These are phyloP conservation scores for Hypoxylon lienhwacheense DNA, from an alignment of 495 filamentous ascomycete species.

Conservation along the genomic window DNA sequence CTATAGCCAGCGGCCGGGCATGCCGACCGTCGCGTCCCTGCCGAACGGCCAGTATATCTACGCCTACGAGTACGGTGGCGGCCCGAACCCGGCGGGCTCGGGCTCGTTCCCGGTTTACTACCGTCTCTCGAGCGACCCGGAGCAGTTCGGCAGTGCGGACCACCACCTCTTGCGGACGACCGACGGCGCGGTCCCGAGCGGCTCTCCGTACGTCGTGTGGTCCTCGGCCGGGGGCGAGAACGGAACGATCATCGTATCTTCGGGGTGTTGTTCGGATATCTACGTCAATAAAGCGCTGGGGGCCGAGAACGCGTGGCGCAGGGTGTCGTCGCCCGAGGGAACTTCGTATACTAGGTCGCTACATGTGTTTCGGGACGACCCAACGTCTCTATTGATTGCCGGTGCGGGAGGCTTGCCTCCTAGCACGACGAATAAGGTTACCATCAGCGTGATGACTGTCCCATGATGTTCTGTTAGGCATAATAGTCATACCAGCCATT, in stretches of 20 bases:
- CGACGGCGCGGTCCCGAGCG: conserved; percentile 54
- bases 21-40: conserved; percentile 62
- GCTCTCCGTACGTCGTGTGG: conserved; percentile 61
- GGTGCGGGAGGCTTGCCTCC: conserved; percentile 48
- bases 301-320: conserved; percentile 56
- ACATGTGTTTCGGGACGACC: conserved; percentile 47
- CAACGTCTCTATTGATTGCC: conserved; percentile 45
- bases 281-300: conserved; percentile 63
- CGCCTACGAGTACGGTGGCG: conserved; percentile 65
- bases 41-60: conserved; percentile 64
- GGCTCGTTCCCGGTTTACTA: conserved; percentile 60
- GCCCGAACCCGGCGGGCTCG: conserved; percentile 35
- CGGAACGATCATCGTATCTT: conserved; percentile 61
- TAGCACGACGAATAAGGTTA: conserved; percentile 46
- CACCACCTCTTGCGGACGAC: conserved; percentile 45
- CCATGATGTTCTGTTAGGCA: background rate
- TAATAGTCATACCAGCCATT: background rate
- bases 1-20: conserved; percentile 68
- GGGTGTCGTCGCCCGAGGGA: conserved; percentile 46
- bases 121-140: conserved; percentile 52
- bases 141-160: conserved; percentile 52
- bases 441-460: conserved; percentile 43
- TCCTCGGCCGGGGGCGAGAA: conserved; percentile 55
- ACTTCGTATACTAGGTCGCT: conserved; percentile 56
- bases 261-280: conserved; percentile 52